Base-by-base conservation (phyloP, 768 basidiomycete species). In the Mycena maculata region DNA sequence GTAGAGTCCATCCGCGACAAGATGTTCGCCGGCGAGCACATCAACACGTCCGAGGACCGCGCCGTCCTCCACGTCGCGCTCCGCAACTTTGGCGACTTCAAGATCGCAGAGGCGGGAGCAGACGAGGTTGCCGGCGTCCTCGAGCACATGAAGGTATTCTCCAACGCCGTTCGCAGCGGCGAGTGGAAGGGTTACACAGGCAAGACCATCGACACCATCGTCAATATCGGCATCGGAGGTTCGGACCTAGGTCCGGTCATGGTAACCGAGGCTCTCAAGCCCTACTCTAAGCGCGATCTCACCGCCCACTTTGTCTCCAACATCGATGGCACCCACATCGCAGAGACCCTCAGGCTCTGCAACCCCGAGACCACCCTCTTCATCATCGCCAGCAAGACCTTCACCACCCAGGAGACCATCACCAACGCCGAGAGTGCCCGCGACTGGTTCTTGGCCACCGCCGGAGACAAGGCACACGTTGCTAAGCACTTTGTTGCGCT, bases 371-470 rank as follows among this genome's bases (percentile, higher is more conserved):
- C 90, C 28, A 98, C 98, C 4, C 83, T 99, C 65, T 99, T 99
- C 86, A 97, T 99, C 82, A 92, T 99, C 74, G 97, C 97, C n/a
- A 91, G 89, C 78, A 99, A 99, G 87, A 99, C 98, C 3, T 99
- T 99, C 80, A 99, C 98, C 22, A 99, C 98, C 11, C 97, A 99
- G 82, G 98, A 99, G 85, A 99, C 97, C 20, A 98, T 99, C 83
- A 99, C 98, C 70, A 99, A 99, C 77, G 98, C 98, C 41, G 93
- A 94, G 80, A 92, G 88, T 48, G 98, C 98, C 15, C 88, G 93
- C 45, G 90, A 90, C 53, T 99, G 98, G 98, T 99, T 99, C 92
- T 85, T 99, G 59, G 76, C 82, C 22, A 78, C 82, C 7, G 96
- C 98, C 22, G 89, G 88, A 73, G 95, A 98, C 76, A 91, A 92